These are phyloP conservation scores for Malus fusca DNA, from an alignment of 306 rosid genomes.

Conservation along the genomic window DNA sequence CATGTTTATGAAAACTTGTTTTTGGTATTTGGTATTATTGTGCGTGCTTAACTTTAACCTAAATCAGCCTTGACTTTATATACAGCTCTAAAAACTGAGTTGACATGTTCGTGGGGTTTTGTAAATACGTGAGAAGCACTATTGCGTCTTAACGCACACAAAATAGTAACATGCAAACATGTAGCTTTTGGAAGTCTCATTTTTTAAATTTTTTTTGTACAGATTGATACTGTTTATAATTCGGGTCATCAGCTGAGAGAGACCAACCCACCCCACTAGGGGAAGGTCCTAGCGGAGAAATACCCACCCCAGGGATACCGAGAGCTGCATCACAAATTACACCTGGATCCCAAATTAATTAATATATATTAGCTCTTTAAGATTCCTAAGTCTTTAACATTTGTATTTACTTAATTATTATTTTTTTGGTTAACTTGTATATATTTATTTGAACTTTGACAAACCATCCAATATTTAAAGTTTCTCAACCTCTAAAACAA, in stretches of 20 bases:
- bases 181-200: slow-evolving; percentile 19
- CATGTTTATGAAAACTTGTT: slow-evolving; percentile 22
- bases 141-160: not conserved
- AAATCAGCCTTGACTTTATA: not conserved
- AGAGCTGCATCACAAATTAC: not conserved
- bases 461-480: no score
- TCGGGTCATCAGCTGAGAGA: not conserved
- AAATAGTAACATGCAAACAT: slow-evolving; percentile 30
- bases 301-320: slow-evolving; percentile 7
- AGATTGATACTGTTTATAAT: not conserved
- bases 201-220: not conserved
- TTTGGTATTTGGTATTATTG: not conserved
- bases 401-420: no score
- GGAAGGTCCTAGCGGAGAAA: not conserved
- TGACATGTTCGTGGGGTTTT: not conserved
- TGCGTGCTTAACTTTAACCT: not conserved
- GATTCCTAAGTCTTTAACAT: no score
- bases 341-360: not conserved
- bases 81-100: not conserved
- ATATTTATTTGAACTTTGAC: no score
- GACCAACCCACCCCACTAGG: not conserved
- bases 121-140: slow-evolving; percentile 51
- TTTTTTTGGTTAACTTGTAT: no score
- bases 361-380: no score
- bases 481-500: no score